Evolutionary conservation across 768 basidiomycete genomes (phyloP), one percentile per base, ranked within the genome.

Genomic region (Russula vinacea): DNA sequence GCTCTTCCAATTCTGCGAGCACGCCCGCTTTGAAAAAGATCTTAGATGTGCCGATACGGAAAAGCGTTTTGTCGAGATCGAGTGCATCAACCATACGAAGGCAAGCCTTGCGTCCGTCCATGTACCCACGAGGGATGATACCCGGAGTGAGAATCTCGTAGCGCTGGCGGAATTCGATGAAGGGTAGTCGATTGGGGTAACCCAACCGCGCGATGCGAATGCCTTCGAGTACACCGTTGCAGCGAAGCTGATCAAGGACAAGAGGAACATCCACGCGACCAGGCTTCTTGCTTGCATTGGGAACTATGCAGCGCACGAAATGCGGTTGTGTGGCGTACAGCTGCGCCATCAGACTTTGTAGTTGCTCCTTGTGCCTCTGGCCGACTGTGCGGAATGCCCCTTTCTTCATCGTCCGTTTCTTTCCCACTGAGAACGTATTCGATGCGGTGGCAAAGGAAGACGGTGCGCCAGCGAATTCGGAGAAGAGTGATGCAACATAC

Each of bases 21-120:
- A 97, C 93, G 4, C 96, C 95, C 2, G 97, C 95, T 73, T 98
- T 98, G 85, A 99, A 98, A 80, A 98, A 99, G 65, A 98, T 91
- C 77, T 99, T 99, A 42, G 94, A 96, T 0, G 92, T 93, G 7
- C 97, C 97, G 59, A 98, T 90, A 71, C 88, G 90, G 81, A 87
- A 97, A 22, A 87, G 81, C 3, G 83, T 78, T 54, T 89, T 86
- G 73, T 97, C 94, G 40, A 99, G 83, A 53, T 95, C 91, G 49
- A 98, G 79, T 5, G 90, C 85, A 62, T 87, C 87, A 39, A 97
- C 89, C 85, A 99, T 98, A 7, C 90, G 84, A 40, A 90, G 79
- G 70, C 91, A 96, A 2, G 97, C 94, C 73, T 95, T 94, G 8
- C 95, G 86, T 11, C 96, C 95, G 68, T 99, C 97, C 90, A 99